phyloP scores from a whole-genome alignment of 768 basidiomycete genomes.

The Cystofilobasidium macerans region DNA sequence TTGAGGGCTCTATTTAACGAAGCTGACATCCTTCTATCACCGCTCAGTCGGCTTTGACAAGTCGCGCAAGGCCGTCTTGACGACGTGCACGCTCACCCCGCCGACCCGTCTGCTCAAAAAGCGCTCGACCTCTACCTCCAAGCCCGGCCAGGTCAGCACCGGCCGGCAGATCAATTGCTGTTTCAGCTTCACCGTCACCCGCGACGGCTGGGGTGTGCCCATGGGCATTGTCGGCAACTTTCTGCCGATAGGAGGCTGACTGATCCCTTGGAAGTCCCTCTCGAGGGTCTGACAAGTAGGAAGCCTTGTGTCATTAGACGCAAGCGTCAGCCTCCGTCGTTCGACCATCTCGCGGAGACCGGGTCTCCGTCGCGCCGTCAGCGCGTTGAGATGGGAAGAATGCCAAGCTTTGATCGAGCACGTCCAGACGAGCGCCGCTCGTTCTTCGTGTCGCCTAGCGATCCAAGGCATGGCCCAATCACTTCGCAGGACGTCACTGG shows the following conservation, averaged over 20 bases:
- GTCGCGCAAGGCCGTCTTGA: constrained; percentile 24
- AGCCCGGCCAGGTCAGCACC: neutral
- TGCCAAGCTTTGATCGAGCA: too few species aligned
- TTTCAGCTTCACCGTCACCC: constrained; percentile 18
- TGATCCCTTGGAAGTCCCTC: too few species aligned
- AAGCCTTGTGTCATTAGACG: too few species aligned
- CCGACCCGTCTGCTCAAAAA: constrained; percentile 12
- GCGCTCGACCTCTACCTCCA: neutral
- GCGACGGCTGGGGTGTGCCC: constrained; percentile 15
- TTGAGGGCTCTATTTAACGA: neutral
- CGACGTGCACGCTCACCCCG: constrained; percentile 20
- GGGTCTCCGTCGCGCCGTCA: too few species aligned
- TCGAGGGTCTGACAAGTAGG: too few species aligned
- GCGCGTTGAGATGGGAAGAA: too few species aligned
- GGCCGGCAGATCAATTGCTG: constrained; percentile 17
- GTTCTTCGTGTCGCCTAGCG: too few species aligned
- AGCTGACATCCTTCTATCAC: neutral
- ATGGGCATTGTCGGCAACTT: constrained; percentile 17
- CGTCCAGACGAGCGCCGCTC: too few species aligned
- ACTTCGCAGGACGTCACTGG: too few species aligned
- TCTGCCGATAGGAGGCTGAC: neutral
- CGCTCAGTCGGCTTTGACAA: constrained; percentile 22
- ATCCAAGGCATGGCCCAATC: too few species aligned
- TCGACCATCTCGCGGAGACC: too few species aligned
- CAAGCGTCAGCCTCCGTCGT: too few species aligned